Percentiles rank a stretch among this genome's conserved stretches.
Conservation (phyloP, 257 asterid species). For the Penstemon eatonii region DNA sequence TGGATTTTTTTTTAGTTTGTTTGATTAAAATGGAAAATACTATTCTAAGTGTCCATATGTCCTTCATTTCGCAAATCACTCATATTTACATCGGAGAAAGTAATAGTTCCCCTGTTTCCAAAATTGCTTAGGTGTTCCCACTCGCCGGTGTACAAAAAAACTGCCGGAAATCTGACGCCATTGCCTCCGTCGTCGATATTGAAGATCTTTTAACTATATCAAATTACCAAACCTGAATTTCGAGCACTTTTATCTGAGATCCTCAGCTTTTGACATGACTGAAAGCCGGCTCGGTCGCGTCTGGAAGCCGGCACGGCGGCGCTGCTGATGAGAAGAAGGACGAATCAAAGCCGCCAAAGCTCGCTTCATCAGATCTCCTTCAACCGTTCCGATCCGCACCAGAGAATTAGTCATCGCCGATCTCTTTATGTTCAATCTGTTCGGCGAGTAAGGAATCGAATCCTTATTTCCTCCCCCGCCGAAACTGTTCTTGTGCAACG, state of each 20-base stretch:
- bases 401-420: slow-evolving; percentile 46
- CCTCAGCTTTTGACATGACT: slow-evolving; percentile 27
- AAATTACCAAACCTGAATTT: slow-evolving; percentile 46
- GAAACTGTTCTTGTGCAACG: slow-evolving; percentile 28
- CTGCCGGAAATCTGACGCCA: slow-evolving; percentile 25
- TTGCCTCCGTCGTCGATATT: slow-evolving; percentile 9
- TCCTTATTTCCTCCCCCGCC: background rate
- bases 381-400: slow-evolving; percentile 44
- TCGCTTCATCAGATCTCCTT: slow-evolving; percentile 39
- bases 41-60: slow-evolving; percentile 34
- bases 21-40: slow-evolving; percentile 22
- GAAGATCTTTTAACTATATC: slow-evolving; percentile 16
- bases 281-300: slow-evolving; percentile 33
- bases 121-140: slow-evolving; percentile 42
- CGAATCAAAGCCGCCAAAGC: slow-evolving; percentile 39
- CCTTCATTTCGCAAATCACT: slow-evolving; percentile 36
- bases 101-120: slow-evolving; percentile 39
- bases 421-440: slow-evolving; percentile 37
- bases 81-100: slow-evolving; percentile 40
- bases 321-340: slow-evolving; percentile 41
- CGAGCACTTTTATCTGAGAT: background rate
- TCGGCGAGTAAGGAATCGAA: slow-evolving; percentile 34
- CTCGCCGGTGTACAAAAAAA: slow-evolving; percentile 33
- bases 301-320: slow-evolving; percentile 34
- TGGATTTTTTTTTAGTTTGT: background rate